Evolutionary conservation across 768 basidiomycete genomes (phyloP).

Genomic region (Goffeauzyma gilvescens): DNA sequence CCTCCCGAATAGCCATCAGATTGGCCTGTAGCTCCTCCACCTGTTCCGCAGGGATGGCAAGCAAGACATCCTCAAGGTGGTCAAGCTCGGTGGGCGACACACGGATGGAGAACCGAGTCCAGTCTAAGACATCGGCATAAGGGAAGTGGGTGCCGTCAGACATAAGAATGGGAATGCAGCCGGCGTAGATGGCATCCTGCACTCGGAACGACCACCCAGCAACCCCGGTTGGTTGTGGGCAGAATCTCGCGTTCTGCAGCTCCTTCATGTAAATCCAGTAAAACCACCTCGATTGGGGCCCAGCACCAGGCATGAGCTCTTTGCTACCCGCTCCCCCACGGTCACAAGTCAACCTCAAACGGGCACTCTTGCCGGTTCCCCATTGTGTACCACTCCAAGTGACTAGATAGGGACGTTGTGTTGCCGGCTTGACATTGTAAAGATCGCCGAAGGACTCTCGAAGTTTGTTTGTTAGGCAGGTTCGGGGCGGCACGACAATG

Average conservation of each 20-base stretch:
- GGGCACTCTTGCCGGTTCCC: constrained; percentile 30
- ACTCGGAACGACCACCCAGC: constrained; percentile 33
- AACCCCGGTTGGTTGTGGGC: constrained; percentile 28
- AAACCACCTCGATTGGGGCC: constrained; percentile 19
- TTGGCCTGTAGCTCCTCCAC: constrained; percentile 33
- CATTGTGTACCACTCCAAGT: constrained; percentile 29
- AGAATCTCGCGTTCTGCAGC: constrained; percentile 25
- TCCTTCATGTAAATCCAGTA: constrained; percentile 29
- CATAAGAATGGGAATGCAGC: constrained; percentile 35
- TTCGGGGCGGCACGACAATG: constrained; percentile 30
- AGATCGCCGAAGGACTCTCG: constrained; percentile 20
- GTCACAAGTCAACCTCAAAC: constrained; percentile 24
- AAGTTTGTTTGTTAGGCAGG: constrained; percentile 22
- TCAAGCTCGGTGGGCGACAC: constrained; percentile 33
- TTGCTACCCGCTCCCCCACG: constrained; percentile 20
- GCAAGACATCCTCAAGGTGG: constrained; percentile 31
- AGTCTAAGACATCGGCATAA: constrained; percentile 34
- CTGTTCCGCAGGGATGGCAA: constrained; percentile 24
- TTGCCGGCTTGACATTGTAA: constrained; percentile 16
- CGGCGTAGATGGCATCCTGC: constrained; percentile 34
- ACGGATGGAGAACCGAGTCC: constrained; percentile 33
- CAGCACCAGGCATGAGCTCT: constrained; percentile 17
- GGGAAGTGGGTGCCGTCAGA: constrained; percentile 34
- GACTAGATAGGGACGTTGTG: constrained; percentile 20
- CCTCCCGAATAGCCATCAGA: constrained; percentile 31